A percentile compares a stretch with the other conserved stretches of the same genome.
phyloP scores from a whole-genome alignment of 192 early-diverging fungal species.

The Backusella sp. region DNA sequence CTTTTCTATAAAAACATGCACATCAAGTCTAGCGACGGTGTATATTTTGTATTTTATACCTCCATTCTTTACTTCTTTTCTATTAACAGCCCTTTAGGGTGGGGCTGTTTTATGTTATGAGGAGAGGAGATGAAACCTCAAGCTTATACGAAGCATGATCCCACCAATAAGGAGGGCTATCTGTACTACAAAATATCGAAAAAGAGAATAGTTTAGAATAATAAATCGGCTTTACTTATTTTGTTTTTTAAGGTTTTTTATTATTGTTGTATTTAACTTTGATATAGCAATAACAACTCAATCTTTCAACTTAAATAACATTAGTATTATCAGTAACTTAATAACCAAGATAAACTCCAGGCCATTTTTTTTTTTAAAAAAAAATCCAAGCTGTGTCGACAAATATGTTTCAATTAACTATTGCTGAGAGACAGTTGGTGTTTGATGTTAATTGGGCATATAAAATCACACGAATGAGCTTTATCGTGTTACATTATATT shows the following conservation, averaged over 20 bases:
- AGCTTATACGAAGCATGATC: neutral
- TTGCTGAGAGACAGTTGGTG: neutral
- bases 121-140: neutral
- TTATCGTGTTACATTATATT: neutral
- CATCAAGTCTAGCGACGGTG: neutral
- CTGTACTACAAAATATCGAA: neutral
- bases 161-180: neutral
- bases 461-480: neutral
- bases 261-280: neutral
- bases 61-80: neutral
- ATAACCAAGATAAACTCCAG: neutral
- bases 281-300: neutral
- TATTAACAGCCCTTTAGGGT: neutral
- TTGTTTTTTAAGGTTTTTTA: neutral
- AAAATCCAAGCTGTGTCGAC: neutral
- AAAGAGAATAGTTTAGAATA: neutral
- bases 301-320: neutral
- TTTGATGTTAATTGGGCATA: neutral
- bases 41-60: neutral
- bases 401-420: neutral
- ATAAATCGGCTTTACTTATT: neutral
- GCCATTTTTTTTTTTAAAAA: neutral
- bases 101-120: neutral
- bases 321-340: neutral
- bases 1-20: neutral